These are phyloP conservation scores for Pyrenula massariospora DNA, from an alignment of 495 filamentous ascomycete species.

Conservation along the genomic window DNA sequence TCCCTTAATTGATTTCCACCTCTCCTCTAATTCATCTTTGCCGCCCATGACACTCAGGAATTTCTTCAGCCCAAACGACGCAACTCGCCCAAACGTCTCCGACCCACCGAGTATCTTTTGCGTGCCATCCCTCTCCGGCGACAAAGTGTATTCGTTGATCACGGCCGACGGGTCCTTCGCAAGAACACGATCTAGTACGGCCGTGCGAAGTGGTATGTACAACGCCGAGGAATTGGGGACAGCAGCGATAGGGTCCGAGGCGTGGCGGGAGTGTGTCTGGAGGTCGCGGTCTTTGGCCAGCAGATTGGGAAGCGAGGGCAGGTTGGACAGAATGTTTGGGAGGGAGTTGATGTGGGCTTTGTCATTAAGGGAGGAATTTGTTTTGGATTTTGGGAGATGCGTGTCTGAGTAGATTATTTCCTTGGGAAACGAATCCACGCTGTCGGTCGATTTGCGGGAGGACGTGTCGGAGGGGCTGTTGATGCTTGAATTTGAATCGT, in stretches of 20 bases:
- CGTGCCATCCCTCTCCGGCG: background rate
- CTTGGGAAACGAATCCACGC: background rate
- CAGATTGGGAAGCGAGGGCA: background rate
- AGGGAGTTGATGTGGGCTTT: background rate
- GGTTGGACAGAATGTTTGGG: background rate
- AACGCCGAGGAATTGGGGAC: background rate
- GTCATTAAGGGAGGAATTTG: background rate
- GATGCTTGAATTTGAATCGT: background rate
- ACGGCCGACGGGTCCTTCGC: background rate
- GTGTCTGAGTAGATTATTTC: background rate
- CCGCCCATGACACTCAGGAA: background rate
- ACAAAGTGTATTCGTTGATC: background rate
- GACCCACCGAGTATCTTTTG: background rate
- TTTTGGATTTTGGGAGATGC: background rate
- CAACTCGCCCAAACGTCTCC: background rate
- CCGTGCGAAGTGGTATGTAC: background rate
- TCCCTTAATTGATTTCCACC: background rate
- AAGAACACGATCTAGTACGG: background rate
- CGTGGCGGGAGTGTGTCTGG: background rate
- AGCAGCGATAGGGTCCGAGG: background rate
- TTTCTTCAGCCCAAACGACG: background rate
- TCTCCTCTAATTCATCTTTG: background rate
- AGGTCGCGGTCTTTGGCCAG: background rate
- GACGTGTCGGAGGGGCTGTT: background rate
- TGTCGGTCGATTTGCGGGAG: background rate